Base-by-base conservation (phyloP, 176 grass and related monocot species). In the Phoenix roebelenii region DNA sequence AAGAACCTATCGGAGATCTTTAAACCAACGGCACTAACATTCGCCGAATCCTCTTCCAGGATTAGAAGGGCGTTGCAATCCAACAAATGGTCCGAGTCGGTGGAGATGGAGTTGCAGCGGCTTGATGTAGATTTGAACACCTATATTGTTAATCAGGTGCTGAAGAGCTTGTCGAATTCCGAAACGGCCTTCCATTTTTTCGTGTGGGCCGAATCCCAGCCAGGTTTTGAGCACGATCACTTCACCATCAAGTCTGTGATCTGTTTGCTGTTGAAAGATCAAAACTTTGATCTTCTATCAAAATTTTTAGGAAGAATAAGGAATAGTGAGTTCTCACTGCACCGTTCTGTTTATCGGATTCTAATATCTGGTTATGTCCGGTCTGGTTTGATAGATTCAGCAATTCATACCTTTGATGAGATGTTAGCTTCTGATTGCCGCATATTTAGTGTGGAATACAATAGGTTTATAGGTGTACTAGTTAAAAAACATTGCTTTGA, bases 321-420 rank as follows among this genome's bases (percentile, higher is more conserved):
- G 71, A 69, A 32, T 29, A 72, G 75, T 16, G 86, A 60, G 20
- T 50, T 82, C 20, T 25, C 67, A 18, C 18, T 85, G 54, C 86
- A 89, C 84, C 81, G 86, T 3, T 76, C 81, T 15, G 25, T 79
- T 59, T 89, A 89, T 67, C 61, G 86, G 57, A 66, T 85, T 35
- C 82, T 85, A 52, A 66, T 89, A 65, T 75, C 78, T 0, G 77
- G 77, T 16, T 85, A 78, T 62, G 78, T 78, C 18, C 58, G 70
- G 4, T 67, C 74, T 23, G 78, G 67, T 12, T 71, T 72, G 50
- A 72, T 89, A 1, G 39, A 58, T 59, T 76, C 56, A 0, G 81
- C 80, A 25, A 79, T 89, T 60, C 57, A 64, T 25, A 85, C 69
- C n/a, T 89, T 89, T 72, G 86, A 89, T 85, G 78, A 84, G 25